Conservation (phyloP, 495 filamentous ascomycete genomes). For the Aspergillus conjunctus region DNA sequence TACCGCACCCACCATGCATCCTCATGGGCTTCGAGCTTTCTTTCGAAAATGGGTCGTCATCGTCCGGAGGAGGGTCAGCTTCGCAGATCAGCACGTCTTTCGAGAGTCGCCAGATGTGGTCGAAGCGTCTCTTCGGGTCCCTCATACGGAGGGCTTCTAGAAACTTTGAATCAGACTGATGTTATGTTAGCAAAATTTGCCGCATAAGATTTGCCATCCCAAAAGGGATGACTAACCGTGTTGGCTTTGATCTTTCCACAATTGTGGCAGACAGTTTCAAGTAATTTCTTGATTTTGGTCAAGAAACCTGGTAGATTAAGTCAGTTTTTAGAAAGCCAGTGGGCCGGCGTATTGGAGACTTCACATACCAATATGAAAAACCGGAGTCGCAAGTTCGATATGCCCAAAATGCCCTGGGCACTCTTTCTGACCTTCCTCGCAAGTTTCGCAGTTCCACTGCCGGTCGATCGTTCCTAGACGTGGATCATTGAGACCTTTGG, state of each 20-base stretch:
- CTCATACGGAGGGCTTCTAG: slow-evolving; percentile 75
- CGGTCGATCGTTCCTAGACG: slow-evolving; percentile 93
- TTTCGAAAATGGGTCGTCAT: slow-evolving; percentile 61
- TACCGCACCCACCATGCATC: slow-evolving; percentile 91
- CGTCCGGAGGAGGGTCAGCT: slow-evolving; percentile 62
- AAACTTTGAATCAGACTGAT: slow-evolving; percentile 80
- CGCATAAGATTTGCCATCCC: slow-evolving; percentile 53
- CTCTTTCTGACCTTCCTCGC: slow-evolving; percentile 88
- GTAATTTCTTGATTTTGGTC: slow-evolving; percentile 94
- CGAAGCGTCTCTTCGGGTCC: slow-evolving; percentile 92
- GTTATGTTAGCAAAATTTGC: slow-evolving; percentile 63
- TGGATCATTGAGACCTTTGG: slow-evolving; percentile 89
- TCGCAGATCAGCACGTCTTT: slow-evolving; percentile 85
- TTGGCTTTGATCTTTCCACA: slow-evolving; percentile 94
- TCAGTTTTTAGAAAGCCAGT: slow-evolving; percentile 30
- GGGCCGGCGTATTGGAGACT: neutral
- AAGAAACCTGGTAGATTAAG: slow-evolving; percentile 68
- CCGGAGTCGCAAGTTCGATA: slow-evolving; percentile 91
- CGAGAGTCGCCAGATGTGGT: slow-evolving; percentile 82
- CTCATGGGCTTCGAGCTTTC: slow-evolving; percentile 46
- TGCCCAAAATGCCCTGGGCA: slow-evolving; percentile 98
- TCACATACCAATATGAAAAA: slow-evolving; percentile 77
- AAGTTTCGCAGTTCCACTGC: slow-evolving; percentile 91
- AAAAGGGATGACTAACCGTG: slow-evolving; percentile 79
- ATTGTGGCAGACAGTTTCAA: slow-evolving; percentile 97